These are phyloP conservation scores for Glycine latifolia DNA, from an alignment of 306 rosid species.

Conservation along the genomic window DNA sequence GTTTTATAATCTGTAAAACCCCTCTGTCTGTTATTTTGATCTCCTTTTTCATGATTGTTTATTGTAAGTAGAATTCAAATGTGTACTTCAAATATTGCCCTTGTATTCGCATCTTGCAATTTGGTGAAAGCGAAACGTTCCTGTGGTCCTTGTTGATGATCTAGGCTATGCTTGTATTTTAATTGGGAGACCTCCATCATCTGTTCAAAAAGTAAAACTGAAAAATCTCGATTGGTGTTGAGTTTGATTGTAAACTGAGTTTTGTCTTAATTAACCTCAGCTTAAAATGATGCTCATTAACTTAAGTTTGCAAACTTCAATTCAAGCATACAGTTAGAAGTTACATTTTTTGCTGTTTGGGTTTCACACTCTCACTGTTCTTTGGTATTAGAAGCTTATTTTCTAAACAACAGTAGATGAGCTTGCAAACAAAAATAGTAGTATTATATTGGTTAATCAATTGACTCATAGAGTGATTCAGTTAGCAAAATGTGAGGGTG, in stretches of 20 bases:
- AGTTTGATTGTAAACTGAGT: no score
- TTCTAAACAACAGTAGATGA: neutral
- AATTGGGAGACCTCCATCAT: no score
- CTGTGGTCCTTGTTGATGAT: neutral
- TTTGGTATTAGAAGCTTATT: neutral
- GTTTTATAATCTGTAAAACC: constrained; percentile 46
- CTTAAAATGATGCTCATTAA: no score
- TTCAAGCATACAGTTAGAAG: neutral
- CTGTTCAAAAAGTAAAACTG: no score
- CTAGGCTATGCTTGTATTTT: no score
- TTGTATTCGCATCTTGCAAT: constrained; percentile 32
- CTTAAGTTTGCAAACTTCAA: no score
- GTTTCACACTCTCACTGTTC: neutral
- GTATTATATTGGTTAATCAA: neutral
- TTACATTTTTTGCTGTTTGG: neutral
- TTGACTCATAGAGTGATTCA: constrained; percentile 1
- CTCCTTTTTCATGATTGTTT: constrained; percentile 35
- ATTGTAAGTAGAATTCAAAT: constrained; percentile 46
- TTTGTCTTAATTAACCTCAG: no score
- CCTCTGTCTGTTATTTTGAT: constrained; percentile 29
- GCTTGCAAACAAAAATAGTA: neutral
- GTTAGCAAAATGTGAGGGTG: neutral
- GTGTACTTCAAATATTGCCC: constrained; percentile 37
- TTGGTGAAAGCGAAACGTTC: constrained; percentile 16
- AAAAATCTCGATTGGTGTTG: no score